phyloP scores from a whole-genome alignment of 805 yeast species.

The Torulaspora indica region DNA sequence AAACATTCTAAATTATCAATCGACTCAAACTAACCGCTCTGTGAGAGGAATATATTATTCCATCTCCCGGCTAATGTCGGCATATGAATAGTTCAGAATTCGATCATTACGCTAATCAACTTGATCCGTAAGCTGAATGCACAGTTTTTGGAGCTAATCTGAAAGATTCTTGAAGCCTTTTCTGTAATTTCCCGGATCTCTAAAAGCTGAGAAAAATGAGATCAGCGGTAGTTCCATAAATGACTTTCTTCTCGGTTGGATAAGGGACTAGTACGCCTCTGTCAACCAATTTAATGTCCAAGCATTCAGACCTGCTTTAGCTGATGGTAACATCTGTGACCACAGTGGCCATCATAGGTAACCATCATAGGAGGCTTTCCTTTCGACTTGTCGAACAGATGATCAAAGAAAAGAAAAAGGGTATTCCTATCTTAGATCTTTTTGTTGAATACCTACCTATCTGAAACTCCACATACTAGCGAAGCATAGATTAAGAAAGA shows the following conservation, averaged over 20 bases:
- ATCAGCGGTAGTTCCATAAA: conserved; percentile 25
- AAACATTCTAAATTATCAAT: no score
- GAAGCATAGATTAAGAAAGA: no score
- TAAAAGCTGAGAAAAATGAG: conserved; percentile 3
- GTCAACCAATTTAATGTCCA: conserved; percentile 14
- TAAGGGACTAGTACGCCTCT: conserved; percentile 13
- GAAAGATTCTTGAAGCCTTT: background rate
- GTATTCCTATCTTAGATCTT: no score
- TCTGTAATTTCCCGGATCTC: conserved; percentile 4
- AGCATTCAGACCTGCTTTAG: conserved; percentile 24
- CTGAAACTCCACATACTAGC: no score
- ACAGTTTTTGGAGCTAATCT: background rate
- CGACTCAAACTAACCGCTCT: no score
- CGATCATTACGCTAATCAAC: no score
- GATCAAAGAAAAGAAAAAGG: no score
- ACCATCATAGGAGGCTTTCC: conserved; percentile 35
- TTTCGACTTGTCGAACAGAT: conserved; percentile 35
- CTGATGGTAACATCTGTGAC: conserved; percentile 27
- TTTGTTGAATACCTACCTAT: conserved; percentile 38
- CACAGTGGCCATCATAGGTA: conserved; percentile 36
- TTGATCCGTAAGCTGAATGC: no score
- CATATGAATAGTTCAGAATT: no score
- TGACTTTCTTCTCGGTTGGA: conserved; percentile 45
- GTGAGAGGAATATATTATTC: no score
- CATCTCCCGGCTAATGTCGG: no score